Percentiles rank a stretch among this genome's conserved stretches.
phyloP scores from a whole-genome alignment of 176 grass and related monocot species.

The Oryza longistaminata region DNA sequence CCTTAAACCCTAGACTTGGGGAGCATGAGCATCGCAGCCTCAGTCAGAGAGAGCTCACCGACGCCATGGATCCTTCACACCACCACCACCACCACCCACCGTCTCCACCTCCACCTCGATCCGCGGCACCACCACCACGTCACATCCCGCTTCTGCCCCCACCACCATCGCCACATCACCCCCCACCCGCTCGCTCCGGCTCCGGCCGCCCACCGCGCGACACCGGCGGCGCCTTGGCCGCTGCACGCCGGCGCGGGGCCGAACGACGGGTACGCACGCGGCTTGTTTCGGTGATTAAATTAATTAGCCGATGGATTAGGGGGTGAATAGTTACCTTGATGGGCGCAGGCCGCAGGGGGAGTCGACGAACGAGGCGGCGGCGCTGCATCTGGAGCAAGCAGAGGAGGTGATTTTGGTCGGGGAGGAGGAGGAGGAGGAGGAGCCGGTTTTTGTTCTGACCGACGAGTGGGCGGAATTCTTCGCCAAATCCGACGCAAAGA shows the following conservation, averaged over 20 bases:
- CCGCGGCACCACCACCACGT: slow-evolving; percentile 43
- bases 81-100: not conserved
- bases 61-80: slow-evolving; percentile 31
- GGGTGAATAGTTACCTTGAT: not conserved
- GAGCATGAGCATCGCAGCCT: too few relatives aligned
- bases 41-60: not conserved
- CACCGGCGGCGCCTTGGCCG: not conserved
- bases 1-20: not conserved
- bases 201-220: not conserved
- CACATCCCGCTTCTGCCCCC: slow-evolving; percentile 34
- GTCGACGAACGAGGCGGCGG: not conserved
- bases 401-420: slow-evolving; percentile 18
- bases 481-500: slow-evolving; percentile 72
- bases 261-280: not conserved
- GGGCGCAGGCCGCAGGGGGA: not conserved
- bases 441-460: slow-evolving; percentile 56
- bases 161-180: slow-evolving; percentile 2
- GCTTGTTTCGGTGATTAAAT: not conserved
- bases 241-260: not conserved
- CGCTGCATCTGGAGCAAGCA: not conserved
- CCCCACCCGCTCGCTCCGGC: slow-evolving; percentile 16
- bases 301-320: not conserved
- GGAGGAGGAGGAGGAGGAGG: slow-evolving; percentile 38
- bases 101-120: slow-evolving; percentile 48
- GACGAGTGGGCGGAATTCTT: slow-evolving; percentile 72